Evolutionary conservation across 2,329 filamentous ascomycete species (phyloP), one percentile per base, ranked within the genome.

Genomic region (Sporothrix protearum): DNA sequence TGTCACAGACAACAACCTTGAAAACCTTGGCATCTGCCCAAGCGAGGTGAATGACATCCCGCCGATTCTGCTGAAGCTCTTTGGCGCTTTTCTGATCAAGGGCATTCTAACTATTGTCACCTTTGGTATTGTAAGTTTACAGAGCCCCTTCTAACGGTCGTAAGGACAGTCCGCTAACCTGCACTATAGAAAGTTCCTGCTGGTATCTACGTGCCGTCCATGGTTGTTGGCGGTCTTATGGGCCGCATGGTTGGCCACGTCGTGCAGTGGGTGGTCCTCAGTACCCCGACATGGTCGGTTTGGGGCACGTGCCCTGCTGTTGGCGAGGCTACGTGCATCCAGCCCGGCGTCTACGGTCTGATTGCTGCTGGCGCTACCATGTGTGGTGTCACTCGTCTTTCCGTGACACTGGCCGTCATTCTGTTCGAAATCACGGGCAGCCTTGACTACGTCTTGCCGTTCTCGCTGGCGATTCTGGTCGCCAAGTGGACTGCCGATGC

Each of bases 401-500:
- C 94, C 0, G 93, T 99, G 28, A 98, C 96, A 0, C 85, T 99
- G 9, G 94, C 94, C 0, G 94, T 98, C 77, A 98, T 99, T 73
- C 84, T 98, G 0, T 98, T 99, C 76, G 96, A 99, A 80, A 85
- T 99, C 47, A 99, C 96, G 0, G 96, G 96, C 71, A 97, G 93
- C 79, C 84, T 98, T 66, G 93, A 98, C 79, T 96, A 98, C 77
- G 96, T 99, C 3, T 83, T 99, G 12, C 96, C 96, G 0, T 98
- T 98, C 80, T 97, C 94, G 0, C 83, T 99, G 9, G 91, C 93
- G 0, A 93, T 99, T 45, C 85, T 98, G 3, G 94, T 97, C 36
- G 90, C 95, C n/a, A 99, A 99, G 82, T 99, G 96, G 96, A 97
- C 94, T 0, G 94, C 96, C 0, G 96, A 98, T 81, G 94, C 94